These are phyloP conservation scores for Arachnomyces sp. DNA, from an alignment of 2,329 filamentous ascomycete species.

Conservation along the genomic window DNA sequence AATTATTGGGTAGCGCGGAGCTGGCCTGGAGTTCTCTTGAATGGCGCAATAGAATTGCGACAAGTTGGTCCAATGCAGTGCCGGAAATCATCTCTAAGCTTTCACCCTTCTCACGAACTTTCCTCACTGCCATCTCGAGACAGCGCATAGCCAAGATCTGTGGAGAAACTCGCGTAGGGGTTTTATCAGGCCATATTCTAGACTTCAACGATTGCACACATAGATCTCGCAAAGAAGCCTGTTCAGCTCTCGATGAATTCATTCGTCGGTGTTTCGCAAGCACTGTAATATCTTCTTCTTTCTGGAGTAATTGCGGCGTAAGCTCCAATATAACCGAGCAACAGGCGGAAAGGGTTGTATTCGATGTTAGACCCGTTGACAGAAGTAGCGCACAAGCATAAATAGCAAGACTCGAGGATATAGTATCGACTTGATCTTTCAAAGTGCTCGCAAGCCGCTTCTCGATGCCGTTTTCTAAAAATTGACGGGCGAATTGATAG, in stretches of 20 bases:
- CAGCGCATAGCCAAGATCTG: conserved; percentile 27
- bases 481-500: conserved; percentile 37
- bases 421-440: conserved; percentile 49
- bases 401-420: conserved; percentile 24
- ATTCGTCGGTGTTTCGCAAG: conserved; percentile 16
- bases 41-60: conserved; percentile 22
- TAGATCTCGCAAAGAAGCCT: conserved; percentile 22
- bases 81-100: conserved; percentile 20
- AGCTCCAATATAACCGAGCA: conserved; percentile 27
- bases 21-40: conserved; percentile 9
- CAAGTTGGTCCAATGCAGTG: conserved; percentile 20
- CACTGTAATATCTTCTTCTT: conserved; percentile 22
- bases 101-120: conserved; percentile 25
- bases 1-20: conserved; percentile 10
- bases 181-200: conserved; percentile 17
- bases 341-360: conserved; percentile 20
- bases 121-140: conserved; percentile 24
- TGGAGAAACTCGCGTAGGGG: conserved; percentile 21
- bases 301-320: conserved; percentile 19
- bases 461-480: conserved; percentile 67
- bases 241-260: conserved; percentile 25
- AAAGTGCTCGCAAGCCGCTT: conserved; percentile 59
- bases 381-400: conserved; percentile 27
- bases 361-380: conserved; percentile 20
- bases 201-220: conserved; percentile 18